Base-by-base conservation (phyloP, 495 filamentous ascomycete genomes). In the Talaromyces borbonicus region DNA sequence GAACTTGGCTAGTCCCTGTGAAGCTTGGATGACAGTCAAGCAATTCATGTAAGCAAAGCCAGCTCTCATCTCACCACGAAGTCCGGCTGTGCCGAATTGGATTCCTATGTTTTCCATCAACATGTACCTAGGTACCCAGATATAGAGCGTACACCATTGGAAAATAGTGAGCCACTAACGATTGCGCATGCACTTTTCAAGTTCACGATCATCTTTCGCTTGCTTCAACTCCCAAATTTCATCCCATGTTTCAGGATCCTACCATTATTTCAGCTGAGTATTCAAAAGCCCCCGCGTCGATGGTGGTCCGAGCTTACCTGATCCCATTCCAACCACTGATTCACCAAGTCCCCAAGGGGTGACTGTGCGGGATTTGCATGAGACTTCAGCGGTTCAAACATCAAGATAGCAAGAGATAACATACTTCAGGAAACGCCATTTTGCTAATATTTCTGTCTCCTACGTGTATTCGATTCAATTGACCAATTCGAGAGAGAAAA, bases 31-130 rank as follows among this genome's bases (percentile, higher is more conserved):
- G 38, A 85, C 76, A 0, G 80, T 85, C 43, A 85, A 55, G 18
- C 68, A 68, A 57, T 85, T 87, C 72, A 87, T 80, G 48, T 75
- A 77, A 0, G 79, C 67, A 59, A 84, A 85, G 0, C 83, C 83
- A 25, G 81, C 81, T 47, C 79, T 68, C 83, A 87, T 87, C 27
- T 68, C 72, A 36, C 77, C 80, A 12, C 83, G 73, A 1, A 87
- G 67, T 51, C 82, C 81, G 39, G 83, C 81, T 8, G 83, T 85
- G 18, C 83, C 83, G 49, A 85, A 85, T 43, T 77, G 67, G 52
- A 85, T 79, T 36, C 77, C 74, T 78, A 46, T 24, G 9, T 46
- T n/a, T n/a, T n/a, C n/a, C n/a, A n/a, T n/a, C n/a, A n/a, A n/a
- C n/a, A n/a, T n/a, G n/a, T n/a, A n/a, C n/a, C n/a, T n/a, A n/a